phyloP scores from a whole-genome alignment of 192 early-diverging fungal genomes.

The Thoreauomyces humboldtii region DNA sequence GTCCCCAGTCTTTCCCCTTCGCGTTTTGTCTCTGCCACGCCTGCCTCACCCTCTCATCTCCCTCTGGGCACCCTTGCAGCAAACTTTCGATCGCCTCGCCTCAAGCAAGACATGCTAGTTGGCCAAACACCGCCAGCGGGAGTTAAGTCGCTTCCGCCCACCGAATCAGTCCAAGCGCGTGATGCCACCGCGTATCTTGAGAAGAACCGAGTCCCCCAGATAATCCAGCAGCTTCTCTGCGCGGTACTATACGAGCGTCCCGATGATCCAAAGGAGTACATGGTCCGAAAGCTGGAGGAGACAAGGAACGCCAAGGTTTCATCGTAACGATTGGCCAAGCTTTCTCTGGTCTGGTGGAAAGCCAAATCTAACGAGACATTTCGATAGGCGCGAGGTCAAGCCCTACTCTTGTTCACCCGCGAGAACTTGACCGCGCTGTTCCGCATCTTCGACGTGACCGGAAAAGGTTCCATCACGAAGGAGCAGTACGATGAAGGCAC shows the following conservation, averaged over 20 bases:
- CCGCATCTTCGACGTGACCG: constrained; percentile 46
- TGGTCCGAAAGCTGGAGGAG: constrained; percentile 47
- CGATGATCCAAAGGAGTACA: constrained; percentile 42
- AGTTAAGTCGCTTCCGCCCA: no score
- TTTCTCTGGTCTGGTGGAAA: no score
- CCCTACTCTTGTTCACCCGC: constrained; percentile 38
- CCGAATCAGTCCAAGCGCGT: no score
- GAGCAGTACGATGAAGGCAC: constrained; percentile 42
- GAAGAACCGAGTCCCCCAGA: constrained; percentile 37
- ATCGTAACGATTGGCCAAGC: no score
- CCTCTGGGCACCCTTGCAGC: no score
- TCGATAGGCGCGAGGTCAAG: constrained; percentile 41
- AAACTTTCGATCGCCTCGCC: no score
- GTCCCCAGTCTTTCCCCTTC: no score
- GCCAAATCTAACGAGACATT: constrained; percentile 1
- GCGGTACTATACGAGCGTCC: constrained; percentile 36
- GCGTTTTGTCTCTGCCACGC: no score
- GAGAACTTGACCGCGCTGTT: constrained; percentile 44
- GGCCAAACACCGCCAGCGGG: no score
- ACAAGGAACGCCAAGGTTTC: constrained; percentile 42
- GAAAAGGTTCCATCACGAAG: constrained; percentile 42
- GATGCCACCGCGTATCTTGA: constrained; percentile 37
- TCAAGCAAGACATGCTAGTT: no score
- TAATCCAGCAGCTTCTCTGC: constrained; percentile 37
- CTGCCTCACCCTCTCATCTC: no score